Base-by-base conservation (phyloP, 805 yeast genomes). In the Alloascoidea africana region DNA sequence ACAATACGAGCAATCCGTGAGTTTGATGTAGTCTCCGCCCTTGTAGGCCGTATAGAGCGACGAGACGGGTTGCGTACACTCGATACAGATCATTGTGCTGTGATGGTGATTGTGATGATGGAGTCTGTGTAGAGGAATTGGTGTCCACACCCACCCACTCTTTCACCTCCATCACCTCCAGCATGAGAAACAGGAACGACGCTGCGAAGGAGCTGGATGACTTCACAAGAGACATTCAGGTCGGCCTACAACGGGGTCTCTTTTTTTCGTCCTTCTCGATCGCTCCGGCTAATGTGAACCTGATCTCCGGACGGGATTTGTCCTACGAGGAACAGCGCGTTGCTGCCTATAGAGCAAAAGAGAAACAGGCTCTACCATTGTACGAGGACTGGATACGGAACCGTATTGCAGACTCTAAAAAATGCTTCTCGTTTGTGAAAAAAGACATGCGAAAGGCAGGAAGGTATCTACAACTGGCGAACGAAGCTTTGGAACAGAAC, bases 71-170 rank as follows among this genome's bases (percentile, higher is more conserved):
- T 66, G 59, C n/a, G 74, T 67, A 54, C 97, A 91, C 53, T 86
- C 93, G 16, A 87, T 78, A 55, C 97, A 89, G 43, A 87, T 76
- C 96, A 89, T 86, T 19, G 5, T 32, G 4, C 14, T 19, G 65
- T 67, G 18, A 8, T 8, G 30, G 8, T 8, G 30, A 8, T 23
- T 23, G 30, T 8, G 8, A n/a, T 8, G n/a, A 23, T 23, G n/a
- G 30, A 23, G 30, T 23, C 13, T 23, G 30, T 23, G 8, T 23
- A 23, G n/a, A n/a, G n/a, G n/a, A n/a, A 15, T 41, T 16, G 11
- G 41, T 36, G n/a, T 36, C 35, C 2, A 42, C 14, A 5, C 43
- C 44, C 32, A 44, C 34, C 32, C 44, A 34, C 30, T 40, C 36
- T 14, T 27, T 34, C 37, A 43, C 47, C 17, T 44, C 47, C 18